Percentiles rank a stretch among this genome's conserved stretches.
phyloP scores from a whole-genome alignment of 1,284 basidiomycete genomes.

The Trichosporon sp. region DNA sequence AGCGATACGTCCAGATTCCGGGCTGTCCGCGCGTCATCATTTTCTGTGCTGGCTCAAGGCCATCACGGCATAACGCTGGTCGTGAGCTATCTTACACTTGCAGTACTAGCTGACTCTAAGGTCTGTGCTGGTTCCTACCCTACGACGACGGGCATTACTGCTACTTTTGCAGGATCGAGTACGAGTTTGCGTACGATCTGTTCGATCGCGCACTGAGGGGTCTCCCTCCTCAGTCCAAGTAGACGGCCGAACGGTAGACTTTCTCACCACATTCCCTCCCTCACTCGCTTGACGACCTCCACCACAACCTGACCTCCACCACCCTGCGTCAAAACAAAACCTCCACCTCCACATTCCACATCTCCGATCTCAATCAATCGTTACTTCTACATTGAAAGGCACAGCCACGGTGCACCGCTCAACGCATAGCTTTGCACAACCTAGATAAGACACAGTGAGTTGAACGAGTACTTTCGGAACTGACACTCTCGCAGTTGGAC shows the following conservation, averaged over 20 bases:
- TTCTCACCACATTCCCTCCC: too few relatives aligned
- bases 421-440: background rate
- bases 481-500: too few relatives aligned
- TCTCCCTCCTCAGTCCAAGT: background rate
- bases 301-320: background rate
- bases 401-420: background rate
- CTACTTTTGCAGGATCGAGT: background rate
- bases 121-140: background rate
- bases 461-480: background rate
- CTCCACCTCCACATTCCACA: background rate
- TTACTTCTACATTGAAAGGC: background rate
- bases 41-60: background rate
- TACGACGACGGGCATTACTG: constrained; percentile 1
- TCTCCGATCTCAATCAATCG: too few relatives aligned
- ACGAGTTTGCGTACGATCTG: background rate
- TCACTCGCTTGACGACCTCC: too few relatives aligned
- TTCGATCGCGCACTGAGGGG: background rate
- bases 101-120: background rate
- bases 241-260: too few relatives aligned
- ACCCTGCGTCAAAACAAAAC: background rate
- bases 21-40: constrained; percentile 1
- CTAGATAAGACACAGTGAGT: background rate
- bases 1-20: background rate
- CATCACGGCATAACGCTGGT: background rate
- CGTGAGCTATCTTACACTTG: background rate